phyloP scores from a whole-genome alignment of 2,329 filamentous ascomycete species.

The Fusarium globosum region DNA sequence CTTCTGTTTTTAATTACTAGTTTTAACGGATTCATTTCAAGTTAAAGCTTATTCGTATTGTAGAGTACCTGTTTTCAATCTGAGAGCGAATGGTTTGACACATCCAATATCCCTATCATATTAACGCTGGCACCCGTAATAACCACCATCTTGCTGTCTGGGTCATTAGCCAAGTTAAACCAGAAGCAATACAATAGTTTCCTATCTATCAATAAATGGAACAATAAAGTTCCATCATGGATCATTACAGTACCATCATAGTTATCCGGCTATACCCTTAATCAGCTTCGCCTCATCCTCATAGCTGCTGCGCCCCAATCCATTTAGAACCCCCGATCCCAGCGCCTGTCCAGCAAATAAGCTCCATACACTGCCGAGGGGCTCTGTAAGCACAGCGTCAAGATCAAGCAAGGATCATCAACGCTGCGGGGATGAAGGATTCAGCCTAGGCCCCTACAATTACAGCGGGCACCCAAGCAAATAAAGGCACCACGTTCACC shows the following conservation, averaged over 20 bases:
- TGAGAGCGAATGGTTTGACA: fast-evolving
- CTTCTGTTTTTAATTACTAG: not conserved
- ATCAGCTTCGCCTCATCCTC: not conserved
- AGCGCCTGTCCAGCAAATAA: not conserved
- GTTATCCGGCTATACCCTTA: not conserved
- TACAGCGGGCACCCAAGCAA: constrained; percentile 16
- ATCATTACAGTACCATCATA: not conserved
- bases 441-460: constrained; percentile 1
- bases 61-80: fast-evolving
- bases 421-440: not conserved
- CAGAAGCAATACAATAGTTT: too few relatives aligned
- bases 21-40: fast-evolving
- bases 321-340: not conserved
- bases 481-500: constrained; percentile 22
- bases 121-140: too few relatives aligned
- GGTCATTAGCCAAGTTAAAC: not conserved
- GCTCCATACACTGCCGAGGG: not conserved
- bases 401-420: not conserved
- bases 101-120: too few relatives aligned
- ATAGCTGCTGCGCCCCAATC: constrained; percentile 3
- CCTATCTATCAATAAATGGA: not conserved
- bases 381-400: constrained; percentile 5
- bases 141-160: not conserved
- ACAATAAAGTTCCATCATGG: not conserved
- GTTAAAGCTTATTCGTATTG: not conserved